Evolutionary conservation across 1,139 yeast genomes (phyloP).

Genomic region (Debaryomyces udenii): DNA sequence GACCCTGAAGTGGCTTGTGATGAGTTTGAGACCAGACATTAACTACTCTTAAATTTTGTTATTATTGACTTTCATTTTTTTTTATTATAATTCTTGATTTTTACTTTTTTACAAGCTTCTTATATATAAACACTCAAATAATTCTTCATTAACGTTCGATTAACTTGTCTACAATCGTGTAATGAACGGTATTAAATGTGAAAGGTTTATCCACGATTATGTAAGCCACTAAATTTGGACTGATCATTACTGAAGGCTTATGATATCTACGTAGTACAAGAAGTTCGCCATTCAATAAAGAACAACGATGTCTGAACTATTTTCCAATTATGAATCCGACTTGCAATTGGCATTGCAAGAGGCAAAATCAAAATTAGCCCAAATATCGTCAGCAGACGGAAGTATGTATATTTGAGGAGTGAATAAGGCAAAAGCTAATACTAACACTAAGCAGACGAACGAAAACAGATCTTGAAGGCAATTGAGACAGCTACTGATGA

Average conservation of each 20-base stretch:
- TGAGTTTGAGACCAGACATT: conserved; percentile 56
- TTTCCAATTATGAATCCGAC: conserved; percentile 72
- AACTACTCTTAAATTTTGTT: not conserved
- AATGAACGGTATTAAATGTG: no score
- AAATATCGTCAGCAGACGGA: conserved; percentile 54
- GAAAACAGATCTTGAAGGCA: conserved; percentile 56
- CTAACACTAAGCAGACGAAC: conserved; percentile 37
- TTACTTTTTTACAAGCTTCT: not conserved
- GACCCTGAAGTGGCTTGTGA: conserved; percentile 49
- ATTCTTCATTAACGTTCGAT: no score
- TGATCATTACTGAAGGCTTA: no score
- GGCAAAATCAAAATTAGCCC: conserved; percentile 65
- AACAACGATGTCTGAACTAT: conserved; percentile 56
- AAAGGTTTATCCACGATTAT: no score
- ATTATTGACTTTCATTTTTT: not conserved
- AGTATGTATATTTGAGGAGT: conserved; percentile 38
- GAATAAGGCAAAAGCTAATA: conserved; percentile 12
- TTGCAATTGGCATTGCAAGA: conserved; percentile 73
- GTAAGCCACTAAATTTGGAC: no score
- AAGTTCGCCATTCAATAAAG: no score
- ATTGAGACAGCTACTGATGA: conserved; percentile 75
- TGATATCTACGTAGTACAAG: no score
- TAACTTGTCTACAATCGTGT: no score
- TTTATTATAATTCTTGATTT: conserved; percentile 4
- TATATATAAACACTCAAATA: conserved; percentile 4